These are phyloP conservation scores for Blastobotrys terrestris DNA, from an alignment of 805 yeast species.

Conservation along the genomic window DNA sequence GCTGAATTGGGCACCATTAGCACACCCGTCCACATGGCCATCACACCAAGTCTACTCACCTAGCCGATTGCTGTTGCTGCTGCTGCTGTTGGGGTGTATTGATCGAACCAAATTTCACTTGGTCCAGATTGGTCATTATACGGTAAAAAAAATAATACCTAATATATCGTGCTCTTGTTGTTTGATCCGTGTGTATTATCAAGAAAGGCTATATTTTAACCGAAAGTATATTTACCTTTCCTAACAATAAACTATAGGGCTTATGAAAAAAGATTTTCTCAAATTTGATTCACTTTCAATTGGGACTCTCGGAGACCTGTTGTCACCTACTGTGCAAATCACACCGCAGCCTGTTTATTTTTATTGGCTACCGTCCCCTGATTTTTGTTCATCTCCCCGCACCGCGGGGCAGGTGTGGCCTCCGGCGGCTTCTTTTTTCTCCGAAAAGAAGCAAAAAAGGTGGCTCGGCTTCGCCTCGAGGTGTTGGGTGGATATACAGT, in stretches of 20 bases:
- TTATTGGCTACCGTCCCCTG: not conserved
- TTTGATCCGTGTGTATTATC: not conserved
- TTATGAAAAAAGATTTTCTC: not conserved
- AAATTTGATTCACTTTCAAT: not conserved
- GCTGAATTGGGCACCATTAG: not conserved
- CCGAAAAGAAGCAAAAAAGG: not conserved
- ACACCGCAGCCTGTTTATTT: not conserved
- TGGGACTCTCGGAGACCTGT: not conserved
- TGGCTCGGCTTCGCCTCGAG: not conserved
- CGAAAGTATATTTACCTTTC: not conserved
- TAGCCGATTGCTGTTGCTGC: slow-evolving; percentile 1
- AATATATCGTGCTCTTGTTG: not conserved
- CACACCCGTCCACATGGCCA: not conserved
- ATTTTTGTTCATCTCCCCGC: not conserved
- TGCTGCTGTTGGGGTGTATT: slow-evolving; percentile 4
- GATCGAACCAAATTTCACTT: slow-evolving; percentile 9
- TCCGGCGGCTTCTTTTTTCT: not conserved
- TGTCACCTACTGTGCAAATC: not conserved
- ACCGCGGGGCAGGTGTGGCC: not conserved
- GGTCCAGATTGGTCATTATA: slow-evolving; percentile 11
- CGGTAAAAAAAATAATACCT: no score
- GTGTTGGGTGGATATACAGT: no score
- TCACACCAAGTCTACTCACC: slow-evolving; percentile 2
- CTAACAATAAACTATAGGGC: not conserved
- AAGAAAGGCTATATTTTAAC: not conserved